Conservation (phyloP, 2,329 filamentous ascomycete genomes). For the Trichoderma sp. region DNA sequence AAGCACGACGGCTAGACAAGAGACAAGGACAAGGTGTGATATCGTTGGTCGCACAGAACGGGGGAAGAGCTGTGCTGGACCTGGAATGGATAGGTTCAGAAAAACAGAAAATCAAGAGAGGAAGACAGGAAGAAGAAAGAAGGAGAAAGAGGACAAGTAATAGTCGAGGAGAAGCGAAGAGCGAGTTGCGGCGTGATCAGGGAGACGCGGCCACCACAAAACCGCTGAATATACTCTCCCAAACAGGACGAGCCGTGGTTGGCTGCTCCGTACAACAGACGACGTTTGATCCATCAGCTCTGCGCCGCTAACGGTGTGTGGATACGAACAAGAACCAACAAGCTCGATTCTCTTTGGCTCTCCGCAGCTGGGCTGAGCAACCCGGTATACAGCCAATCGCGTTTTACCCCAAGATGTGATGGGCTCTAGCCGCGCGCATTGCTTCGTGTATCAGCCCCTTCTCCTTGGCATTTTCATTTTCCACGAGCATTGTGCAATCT, state of each 20-base stretch:
- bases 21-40: not conserved
- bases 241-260: not conserved
- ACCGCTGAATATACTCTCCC: not conserved
- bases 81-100: not conserved
- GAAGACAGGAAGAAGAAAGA: not conserved
- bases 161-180: not conserved
- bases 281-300: not conserved
- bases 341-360: not conserved
- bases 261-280: slow-evolving; percentile 3
- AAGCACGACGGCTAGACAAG: not conserved
- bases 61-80: not conserved
- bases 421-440: slow-evolving; percentile 16
- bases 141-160: not conserved
- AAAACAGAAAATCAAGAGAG: not conserved
- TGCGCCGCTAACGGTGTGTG: slow-evolving; percentile 4
- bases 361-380: slow-evolving; percentile 7
- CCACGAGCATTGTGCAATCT: no score
- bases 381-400: not conserved
- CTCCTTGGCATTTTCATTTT: not conserved
- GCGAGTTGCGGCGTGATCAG: not conserved
- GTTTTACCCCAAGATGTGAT: not conserved
- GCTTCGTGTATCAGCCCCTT: not conserved
- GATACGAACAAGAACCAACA: not conserved
- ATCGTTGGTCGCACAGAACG: not conserved
- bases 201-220: slow-evolving; percentile 2